phyloP scores from a whole-genome alignment of 2,329 filamentous ascomycete genomes.

The Penicillium corylophilum region DNA sequence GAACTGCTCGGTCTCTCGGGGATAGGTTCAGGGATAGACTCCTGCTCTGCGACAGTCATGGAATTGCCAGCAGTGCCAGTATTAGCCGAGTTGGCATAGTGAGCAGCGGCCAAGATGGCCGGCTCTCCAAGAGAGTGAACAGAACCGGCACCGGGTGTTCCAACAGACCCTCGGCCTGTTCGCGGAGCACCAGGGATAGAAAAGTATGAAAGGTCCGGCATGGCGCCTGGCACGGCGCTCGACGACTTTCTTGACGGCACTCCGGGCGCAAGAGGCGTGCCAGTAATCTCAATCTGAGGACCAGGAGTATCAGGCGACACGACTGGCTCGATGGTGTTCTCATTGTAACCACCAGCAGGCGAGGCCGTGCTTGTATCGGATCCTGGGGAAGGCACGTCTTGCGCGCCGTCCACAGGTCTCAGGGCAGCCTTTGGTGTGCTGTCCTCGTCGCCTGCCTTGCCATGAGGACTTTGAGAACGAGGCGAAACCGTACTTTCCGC shows the following conservation, averaged over 20 bases:
- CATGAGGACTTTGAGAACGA: conserved; percentile 34
- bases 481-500: conserved; percentile 31
- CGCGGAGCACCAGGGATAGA: conserved; percentile 23
- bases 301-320: conserved; percentile 37
- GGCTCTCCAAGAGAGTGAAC: conserved; percentile 25
- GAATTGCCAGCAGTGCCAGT: conserved; percentile 12
- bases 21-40: conserved; percentile 14
- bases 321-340: conserved; percentile 35
- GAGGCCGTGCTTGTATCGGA: conserved; percentile 12
- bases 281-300: conserved; percentile 37
- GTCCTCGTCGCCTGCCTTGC: conserved; percentile 2
- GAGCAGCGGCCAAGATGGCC: conserved; percentile 28
- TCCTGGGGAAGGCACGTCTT: conserved; percentile 16
- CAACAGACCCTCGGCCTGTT: conserved; percentile 12
- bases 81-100: conserved; percentile 26
- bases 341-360: conserved; percentile 24
- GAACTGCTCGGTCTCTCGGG: conserved; percentile 31
- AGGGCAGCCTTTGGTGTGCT: conserved; percentile 10
- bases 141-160: conserved; percentile 16
- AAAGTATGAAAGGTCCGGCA: conserved; percentile 29
- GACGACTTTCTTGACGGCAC: conserved; percentile 33
- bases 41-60: conserved; percentile 9
- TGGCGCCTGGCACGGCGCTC: conserved; percentile 29
- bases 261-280: conserved; percentile 22
- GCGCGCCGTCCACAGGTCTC: neutral